phyloP scores from a whole-genome alignment of 345 rosid genomes.

The Citrus trifoliata region DNA sequence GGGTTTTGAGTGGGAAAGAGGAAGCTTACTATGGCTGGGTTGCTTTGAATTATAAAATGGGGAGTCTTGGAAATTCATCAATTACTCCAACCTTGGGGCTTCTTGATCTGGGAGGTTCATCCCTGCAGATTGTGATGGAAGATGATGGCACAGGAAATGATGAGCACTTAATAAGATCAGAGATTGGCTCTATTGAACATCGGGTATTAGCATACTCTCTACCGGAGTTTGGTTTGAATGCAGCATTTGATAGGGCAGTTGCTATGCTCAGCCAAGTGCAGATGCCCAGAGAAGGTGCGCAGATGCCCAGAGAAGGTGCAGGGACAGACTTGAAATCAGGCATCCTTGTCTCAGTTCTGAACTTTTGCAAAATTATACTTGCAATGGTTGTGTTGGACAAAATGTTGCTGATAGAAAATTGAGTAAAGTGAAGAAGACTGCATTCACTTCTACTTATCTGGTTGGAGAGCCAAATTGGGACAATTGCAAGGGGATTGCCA shows the following conservation, averaged over 20 bases:
- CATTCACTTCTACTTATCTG: constrained; percentile 17
- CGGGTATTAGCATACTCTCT: constrained; percentile 43
- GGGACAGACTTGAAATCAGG: constrained; percentile 22
- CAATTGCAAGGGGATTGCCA: constrained; percentile 41
- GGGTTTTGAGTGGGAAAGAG: constrained; percentile 56
- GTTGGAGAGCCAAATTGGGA: constrained; percentile 56
- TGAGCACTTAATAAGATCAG: constrained; percentile 30
- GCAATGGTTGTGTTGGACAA: constrained; percentile 25
- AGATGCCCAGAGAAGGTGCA: constrained; percentile 8
- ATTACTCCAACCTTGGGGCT: constrained; percentile 41
- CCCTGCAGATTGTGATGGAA: constrained; percentile 56
- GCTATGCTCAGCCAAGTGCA: constrained; percentile 30
- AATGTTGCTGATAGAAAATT: constrained; percentile 10
- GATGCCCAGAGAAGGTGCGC: constrained; percentile 8
- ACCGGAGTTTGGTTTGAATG: constrained; percentile 51
- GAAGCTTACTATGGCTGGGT: constrained; percentile 73
- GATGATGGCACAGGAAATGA: constrained; percentile 24
- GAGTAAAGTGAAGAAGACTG: constrained; percentile 8
- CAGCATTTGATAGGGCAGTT: constrained; percentile 56
- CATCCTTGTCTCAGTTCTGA: constrained; percentile 55
- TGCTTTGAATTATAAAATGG: constrained; percentile 55
- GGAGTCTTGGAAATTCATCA: constrained; percentile 35
- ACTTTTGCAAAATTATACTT: constrained; percentile 41
- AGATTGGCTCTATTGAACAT: constrained; percentile 30
- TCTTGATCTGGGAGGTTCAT: constrained; percentile 67